These are phyloP conservation scores for Cichorium intybus DNA, from an alignment of 140 eudicot species.

Conservation along the genomic window DNA sequence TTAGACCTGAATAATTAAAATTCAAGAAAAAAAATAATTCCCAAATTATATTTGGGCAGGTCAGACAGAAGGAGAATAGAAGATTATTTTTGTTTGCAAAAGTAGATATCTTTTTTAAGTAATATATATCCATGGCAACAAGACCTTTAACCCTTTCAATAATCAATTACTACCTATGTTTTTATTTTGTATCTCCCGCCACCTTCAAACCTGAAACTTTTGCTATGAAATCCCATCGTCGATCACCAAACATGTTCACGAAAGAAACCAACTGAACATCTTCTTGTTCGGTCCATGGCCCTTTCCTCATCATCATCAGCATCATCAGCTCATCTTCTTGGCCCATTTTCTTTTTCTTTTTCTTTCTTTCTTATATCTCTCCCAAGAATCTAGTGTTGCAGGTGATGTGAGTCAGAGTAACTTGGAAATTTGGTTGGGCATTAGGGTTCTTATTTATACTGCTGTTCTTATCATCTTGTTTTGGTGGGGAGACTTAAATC, in stretches of 20 bases:
- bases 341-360: constrained; percentile 27
- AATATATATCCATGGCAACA: constrained; percentile 1
- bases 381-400: constrained; percentile 2
- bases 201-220: constrained; percentile 99
- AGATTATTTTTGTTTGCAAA: constrained; percentile 6
- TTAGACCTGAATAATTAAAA: constrained; percentile 53
- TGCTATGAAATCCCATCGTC: constrained; percentile 98
- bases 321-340: constrained; percentile 44
- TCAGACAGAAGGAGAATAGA: constrained; percentile 7
- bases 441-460: constrained; percentile 33
- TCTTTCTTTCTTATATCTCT: background rate
- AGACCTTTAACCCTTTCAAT: constrained; percentile 22
- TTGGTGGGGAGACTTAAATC: constrained; percentile 20
- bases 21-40: constrained; percentile 28
- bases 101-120: background rate
- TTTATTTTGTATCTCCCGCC: constrained; percentile 86
- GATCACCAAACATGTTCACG: constrained; percentile 86
- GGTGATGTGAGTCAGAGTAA: constrained; percentile 21
- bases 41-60: constrained; percentile 28
- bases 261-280: constrained; percentile 75
- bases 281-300: constrained; percentile 99
- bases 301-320: constrained; percentile 48
- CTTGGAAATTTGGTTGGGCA: constrained; percentile 15
- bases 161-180: constrained; percentile 53
- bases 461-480: constrained; percentile 17